Percentiles rank a stretch among this genome's conserved stretches.
Evolutionary conservation across 1,284 basidiomycete species (phyloP).

Genomic region (Rhodofomes roseus): DNA sequence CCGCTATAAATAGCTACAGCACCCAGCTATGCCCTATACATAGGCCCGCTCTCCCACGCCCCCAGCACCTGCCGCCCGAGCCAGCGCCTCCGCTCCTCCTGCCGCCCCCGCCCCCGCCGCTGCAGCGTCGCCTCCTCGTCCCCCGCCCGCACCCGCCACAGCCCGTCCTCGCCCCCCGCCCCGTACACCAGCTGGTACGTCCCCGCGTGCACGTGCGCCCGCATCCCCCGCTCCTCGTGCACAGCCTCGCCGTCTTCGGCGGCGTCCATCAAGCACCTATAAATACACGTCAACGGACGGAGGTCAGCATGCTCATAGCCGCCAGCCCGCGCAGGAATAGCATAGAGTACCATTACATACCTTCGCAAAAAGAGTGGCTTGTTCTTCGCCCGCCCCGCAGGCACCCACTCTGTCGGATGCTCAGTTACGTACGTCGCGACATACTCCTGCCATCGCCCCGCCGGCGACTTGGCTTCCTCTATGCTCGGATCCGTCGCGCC

Average conservation of each 20-base stretch:
- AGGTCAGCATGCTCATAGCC: constrained; percentile 8
- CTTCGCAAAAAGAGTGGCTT: constrained; percentile 27
- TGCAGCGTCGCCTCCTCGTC: constrained; percentile 39
- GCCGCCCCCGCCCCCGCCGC: constrained; percentile 41
- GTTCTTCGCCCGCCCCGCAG: constrained; percentile 42
- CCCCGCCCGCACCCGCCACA: constrained; percentile 35
- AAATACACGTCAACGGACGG: constrained; percentile 27
- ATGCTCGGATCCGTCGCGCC: constrained; percentile 79
- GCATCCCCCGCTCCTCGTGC: constrained; percentile 34
- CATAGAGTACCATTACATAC: constrained; percentile 16
- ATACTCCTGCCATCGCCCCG: constrained; percentile 81
- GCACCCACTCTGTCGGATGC: constrained; percentile 67
- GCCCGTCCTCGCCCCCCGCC: constrained; percentile 51
- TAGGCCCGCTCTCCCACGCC: constrained; percentile 5
- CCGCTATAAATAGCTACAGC: constrained; percentile 3
- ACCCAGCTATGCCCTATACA: neutral
- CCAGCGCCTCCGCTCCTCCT: constrained; percentile 51
- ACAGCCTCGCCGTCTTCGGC: constrained; percentile 24
- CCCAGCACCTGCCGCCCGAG: constrained; percentile 25
- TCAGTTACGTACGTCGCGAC: constrained; percentile 80
- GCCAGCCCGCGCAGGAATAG: constrained; percentile 13
- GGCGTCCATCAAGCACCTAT: constrained; percentile 33
- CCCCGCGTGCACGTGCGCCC: constrained; percentile 60
- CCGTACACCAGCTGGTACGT: constrained; percentile 78
- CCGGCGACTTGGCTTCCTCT: constrained; percentile 41